Conservation (phyloP, 352 stramenopile species). For the Pythium folliculosum region DNA sequence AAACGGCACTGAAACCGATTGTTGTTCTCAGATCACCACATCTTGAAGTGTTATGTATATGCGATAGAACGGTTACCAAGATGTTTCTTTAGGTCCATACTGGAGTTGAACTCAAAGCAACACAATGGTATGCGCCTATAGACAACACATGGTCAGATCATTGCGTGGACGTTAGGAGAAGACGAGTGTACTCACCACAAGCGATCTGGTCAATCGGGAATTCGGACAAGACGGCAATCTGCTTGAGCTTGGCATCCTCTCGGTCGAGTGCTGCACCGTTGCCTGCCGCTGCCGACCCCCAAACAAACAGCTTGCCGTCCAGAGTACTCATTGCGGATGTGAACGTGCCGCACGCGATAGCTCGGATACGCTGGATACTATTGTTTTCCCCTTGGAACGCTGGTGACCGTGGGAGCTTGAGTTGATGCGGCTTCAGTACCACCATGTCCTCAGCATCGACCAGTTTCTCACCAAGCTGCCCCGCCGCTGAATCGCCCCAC, state of each 20-base stretch:
- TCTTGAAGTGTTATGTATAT: not conserved
- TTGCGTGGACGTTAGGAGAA: not conserved
- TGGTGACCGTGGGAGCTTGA: conserved; percentile 34
- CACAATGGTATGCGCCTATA: conserved; percentile 65
- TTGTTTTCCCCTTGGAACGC: conserved; percentile 24
- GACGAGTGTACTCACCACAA: conserved; percentile 44
- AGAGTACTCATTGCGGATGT: conserved; percentile 54
- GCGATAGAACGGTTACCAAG: not conserved
- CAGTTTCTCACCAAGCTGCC: conserved; percentile 61
- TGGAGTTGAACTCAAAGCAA: conserved; percentile 43
- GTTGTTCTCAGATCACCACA: conserved; percentile 12
- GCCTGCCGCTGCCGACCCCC: conserved; percentile 70
- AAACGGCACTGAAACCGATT: conserved; percentile 26
- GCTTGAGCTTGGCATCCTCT: conserved; percentile 55
- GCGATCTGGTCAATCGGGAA: conserved; percentile 58
- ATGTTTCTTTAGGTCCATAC: conserved; percentile 3
- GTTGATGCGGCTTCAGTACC: conserved; percentile 47
- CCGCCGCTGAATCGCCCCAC: conserved; percentile 76
- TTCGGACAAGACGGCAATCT: conserved; percentile 41
- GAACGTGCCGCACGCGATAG: conserved; percentile 66
- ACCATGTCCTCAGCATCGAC: conserved; percentile 56
- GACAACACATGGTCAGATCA: not conserved
- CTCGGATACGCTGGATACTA: conserved; percentile 32
- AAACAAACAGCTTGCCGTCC: conserved; percentile 65
- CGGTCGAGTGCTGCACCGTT: conserved; percentile 57